Evolutionary conservation across 148 eudicot genomes (phyloP), one percentile per base, ranked within the genome.

Genomic region (Rhododendron ovatum): DNA sequence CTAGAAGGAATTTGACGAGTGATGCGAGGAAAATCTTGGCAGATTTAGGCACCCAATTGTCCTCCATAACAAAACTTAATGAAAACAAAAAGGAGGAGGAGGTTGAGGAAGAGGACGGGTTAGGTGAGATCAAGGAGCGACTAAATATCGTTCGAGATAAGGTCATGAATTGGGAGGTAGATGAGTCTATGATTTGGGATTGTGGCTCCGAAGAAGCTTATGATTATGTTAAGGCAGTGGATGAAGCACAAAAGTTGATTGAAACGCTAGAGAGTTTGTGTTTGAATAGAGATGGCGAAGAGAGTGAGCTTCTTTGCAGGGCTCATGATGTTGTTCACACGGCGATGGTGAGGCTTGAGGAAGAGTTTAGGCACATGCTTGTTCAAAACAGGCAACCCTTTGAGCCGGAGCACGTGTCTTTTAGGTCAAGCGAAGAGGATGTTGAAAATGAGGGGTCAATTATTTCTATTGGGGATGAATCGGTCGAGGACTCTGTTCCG

Each of bases 141-240:
- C 85, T 96, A 20, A 87, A 85, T 63, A 39, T 37, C 35, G 88
- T 92, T 86, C 90, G 88, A 57, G 92, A 90, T 33, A 95, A 92
- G 90, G 85, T 96, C 84, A 90, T 86, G 92, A 67, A 17, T 30
- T 93, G 98, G 98, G 96, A 92, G 59, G 88, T 83, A 35, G 93
- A 90, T 65, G 91, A 95, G 50, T 81, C 92, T 24, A 95, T 95
- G 95, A 92, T 93, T 82, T 96, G 95, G 95, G 99, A 96, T 81
- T 88, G 91, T 85, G 92, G 95, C 18, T 89, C 91, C 26, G 92
- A 93, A 35, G 94, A 93, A 78, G 92, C 90, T 84, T 79, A 88
- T 82, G 95, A 95, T 74, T 96, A 91, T 85, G 41, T 96, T 43
- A 92, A 90, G 80, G 89, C 92, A 5, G 96, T 93, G 51, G 94